Percentiles rank a stretch among this genome's conserved stretches.
Conservation (phyloP, 805 yeast species). For the Ogataea trehalophila region DNA sequence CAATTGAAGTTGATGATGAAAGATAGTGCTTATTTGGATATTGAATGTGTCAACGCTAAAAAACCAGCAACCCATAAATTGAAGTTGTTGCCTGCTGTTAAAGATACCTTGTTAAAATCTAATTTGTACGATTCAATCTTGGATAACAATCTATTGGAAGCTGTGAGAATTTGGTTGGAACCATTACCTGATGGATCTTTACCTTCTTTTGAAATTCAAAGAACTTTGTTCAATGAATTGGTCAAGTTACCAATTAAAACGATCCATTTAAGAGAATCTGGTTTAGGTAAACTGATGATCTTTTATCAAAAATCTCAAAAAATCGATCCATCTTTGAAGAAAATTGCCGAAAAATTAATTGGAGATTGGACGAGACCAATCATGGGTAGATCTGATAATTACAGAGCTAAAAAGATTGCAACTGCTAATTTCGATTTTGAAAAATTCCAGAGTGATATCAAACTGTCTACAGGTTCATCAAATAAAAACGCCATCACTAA, state of each 20-base stretch:
- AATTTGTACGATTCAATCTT: slow-evolving; percentile 86
- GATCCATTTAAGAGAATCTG: slow-evolving; percentile 89
- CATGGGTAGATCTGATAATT: slow-evolving; percentile 91
- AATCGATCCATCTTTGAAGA: slow-evolving; percentile 81
- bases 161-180: slow-evolving; percentile 94
- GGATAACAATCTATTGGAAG: slow-evolving; percentile 89
- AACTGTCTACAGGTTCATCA: slow-evolving; percentile 23
- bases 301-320: slow-evolving; percentile 88
- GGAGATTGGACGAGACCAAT: slow-evolving; percentile 99
- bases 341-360: slow-evolving; percentile 83
- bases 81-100: slow-evolving; percentile 74
- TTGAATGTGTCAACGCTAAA: slow-evolving; percentile 52
- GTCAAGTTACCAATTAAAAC: slow-evolving; percentile 86
- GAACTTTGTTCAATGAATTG: slow-evolving; percentile 72
- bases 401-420: slow-evolving; percentile 77
- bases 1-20: slow-evolving; percentile 85
- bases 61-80: slow-evolving; percentile 73
- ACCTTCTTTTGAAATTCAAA: slow-evolving; percentile 97
- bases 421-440: slow-evolving; percentile 64
- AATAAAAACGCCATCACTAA: slow-evolving; percentile 27
- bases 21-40: slow-evolving; percentile 73
- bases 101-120: slow-evolving; percentile 69
- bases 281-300: slow-evolving; percentile 88
- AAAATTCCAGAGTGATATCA: slow-evolving; percentile 41
- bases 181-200: slow-evolving; percentile 96